Evolutionary conservation across 768 basidiomycete genomes (phyloP).

Genomic region (Coprinopsis sp.): DNA sequence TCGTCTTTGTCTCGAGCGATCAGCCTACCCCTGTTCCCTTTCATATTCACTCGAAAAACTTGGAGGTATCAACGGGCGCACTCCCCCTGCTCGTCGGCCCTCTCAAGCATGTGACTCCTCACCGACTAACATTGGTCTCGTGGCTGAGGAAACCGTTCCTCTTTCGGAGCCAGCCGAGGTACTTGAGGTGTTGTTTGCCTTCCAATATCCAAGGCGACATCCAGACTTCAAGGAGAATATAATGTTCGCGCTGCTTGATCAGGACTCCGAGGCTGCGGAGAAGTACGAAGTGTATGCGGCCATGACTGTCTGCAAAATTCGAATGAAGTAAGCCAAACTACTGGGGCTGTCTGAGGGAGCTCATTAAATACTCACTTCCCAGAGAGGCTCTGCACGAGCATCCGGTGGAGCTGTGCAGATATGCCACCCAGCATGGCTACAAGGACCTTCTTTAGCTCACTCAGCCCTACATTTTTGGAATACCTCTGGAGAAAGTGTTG

Average conservation of each 20-base stretch:
- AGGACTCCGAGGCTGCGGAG: constrained; percentile 24
- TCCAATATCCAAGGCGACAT: constrained; percentile 21
- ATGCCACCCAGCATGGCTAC: too few species aligned
- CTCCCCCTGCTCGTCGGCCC: constrained; percentile 19
- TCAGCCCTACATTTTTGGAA: too few species aligned
- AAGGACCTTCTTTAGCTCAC: too few species aligned
- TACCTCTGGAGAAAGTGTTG: too few species aligned
- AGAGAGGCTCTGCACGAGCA: too few species aligned
- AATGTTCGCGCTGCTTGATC: constrained; percentile 9
- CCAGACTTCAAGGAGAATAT: constrained; percentile 18
- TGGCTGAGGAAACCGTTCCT: constrained; percentile 17
- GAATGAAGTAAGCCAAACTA: constrained; percentile 23
- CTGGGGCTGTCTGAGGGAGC: too few species aligned
- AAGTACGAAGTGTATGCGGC: constrained; percentile 25
- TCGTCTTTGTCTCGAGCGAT: constrained; percentile 26
- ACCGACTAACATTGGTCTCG: too few species aligned
- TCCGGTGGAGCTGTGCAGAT: too few species aligned
- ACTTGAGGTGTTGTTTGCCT: constrained; percentile 25
- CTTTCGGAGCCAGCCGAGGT: constrained; percentile 18
- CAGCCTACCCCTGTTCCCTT: constrained; percentile 21
- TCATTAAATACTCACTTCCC: too few species aligned
- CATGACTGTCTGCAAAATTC: constrained; percentile 19
- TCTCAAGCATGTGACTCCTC: constrained; percentile 17
- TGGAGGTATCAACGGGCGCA: constrained; percentile 22
- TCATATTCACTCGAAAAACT: constrained; percentile 22